These are phyloP conservation scores for Jaltomata sinuosa DNA, from an alignment of 257 asterid genomes.

Conservation along the genomic window DNA sequence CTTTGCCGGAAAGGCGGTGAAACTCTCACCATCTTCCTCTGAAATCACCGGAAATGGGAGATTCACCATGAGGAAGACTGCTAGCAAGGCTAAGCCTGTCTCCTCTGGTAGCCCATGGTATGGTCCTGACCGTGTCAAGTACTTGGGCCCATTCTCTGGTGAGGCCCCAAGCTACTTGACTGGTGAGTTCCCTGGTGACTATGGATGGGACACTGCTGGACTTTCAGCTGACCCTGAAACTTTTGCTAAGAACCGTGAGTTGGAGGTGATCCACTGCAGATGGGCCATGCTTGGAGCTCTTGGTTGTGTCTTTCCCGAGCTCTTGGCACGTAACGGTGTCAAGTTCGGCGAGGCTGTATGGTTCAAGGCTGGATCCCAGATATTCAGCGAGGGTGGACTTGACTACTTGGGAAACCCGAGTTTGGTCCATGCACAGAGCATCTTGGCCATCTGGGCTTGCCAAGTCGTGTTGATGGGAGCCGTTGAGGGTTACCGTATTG, in stretches of 20 bases:
- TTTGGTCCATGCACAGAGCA: constrained; percentile 31
- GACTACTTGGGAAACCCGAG: constrained; percentile 40
- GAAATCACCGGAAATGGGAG: constrained; percentile 19
- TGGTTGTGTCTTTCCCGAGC: constrained; percentile 42
- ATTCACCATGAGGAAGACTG: constrained; percentile 33
- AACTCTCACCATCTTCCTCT: constrained; percentile 29
- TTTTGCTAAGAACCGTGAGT: constrained; percentile 29
- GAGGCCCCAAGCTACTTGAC: constrained; percentile 39
- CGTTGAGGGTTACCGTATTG: constrained; percentile 35
- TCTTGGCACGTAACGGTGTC: constrained; percentile 30
- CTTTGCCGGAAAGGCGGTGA: constrained; percentile 37
- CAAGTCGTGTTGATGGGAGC: constrained; percentile 43
- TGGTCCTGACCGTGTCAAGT: constrained; percentile 27
- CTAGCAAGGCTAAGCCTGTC: constrained; percentile 11
- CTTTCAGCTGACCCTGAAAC: constrained; percentile 42
- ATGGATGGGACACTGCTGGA: constrained; percentile 49
- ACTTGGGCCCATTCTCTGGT: constrained; percentile 36
- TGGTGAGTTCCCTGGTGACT: constrained; percentile 45
- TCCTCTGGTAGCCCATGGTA: constrained; percentile 33
- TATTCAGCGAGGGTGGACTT: constrained; percentile 32
- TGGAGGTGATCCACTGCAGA: constrained; percentile 30
- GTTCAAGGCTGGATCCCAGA: constrained; percentile 34
- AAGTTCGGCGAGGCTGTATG: constrained; percentile 38
- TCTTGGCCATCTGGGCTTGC: constrained; percentile 34
- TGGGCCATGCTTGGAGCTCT: constrained; percentile 47